Percentiles rank a stretch among this genome's conserved stretches.
Evolutionary conservation across 1,284 basidiomycete species (phyloP).

Genomic region (Volvariella volvacea): DNA sequence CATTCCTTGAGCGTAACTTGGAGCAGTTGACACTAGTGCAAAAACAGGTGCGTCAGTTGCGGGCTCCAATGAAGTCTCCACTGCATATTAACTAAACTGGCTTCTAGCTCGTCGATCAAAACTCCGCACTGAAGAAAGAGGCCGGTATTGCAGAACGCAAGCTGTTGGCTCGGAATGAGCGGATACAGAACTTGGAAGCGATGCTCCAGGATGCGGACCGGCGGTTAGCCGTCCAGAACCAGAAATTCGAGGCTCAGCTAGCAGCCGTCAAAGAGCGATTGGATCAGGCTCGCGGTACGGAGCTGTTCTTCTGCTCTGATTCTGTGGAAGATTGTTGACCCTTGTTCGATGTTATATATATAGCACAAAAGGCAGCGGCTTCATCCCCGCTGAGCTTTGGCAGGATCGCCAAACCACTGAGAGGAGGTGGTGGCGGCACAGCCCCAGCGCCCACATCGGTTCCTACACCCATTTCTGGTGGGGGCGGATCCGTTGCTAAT

Average conservation of each 20-base stretch:
- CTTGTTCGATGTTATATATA: conserved; percentile 12
- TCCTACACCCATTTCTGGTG: conserved; percentile 37
- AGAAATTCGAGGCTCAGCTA: conserved; percentile 92
- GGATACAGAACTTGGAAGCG: conserved; percentile 93
- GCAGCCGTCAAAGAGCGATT: conserved; percentile 89
- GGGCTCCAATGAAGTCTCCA: too few species aligned
- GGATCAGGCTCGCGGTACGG: conserved; percentile 84
- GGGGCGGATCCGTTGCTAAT: conserved; percentile 43
- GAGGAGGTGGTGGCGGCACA: conserved; percentile 78
- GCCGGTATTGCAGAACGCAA: conserved; percentile 96
- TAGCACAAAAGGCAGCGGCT: conserved; percentile 73
- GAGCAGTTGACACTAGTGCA: conserved; percentile 95
- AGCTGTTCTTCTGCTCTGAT: conserved; percentile 8
- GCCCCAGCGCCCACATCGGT: conserved; percentile 30
- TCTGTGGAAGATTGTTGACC: background rate
- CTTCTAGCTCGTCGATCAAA: conserved; percentile 92
- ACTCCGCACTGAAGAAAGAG: conserved; percentile 96
- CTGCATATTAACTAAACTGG: conserved; percentile 3
- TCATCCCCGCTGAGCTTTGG: conserved; percentile 78
- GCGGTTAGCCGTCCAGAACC: conserved; percentile 84
- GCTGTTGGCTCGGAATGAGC: conserved; percentile 91
- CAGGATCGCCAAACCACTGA: conserved; percentile 92
- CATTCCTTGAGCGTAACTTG: conserved; percentile 94
- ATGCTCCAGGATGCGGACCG: conserved; percentile 92
- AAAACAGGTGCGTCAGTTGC: conserved; percentile 73